These are phyloP conservation scores for Rhododendron simsii DNA, from an alignment of 148 eudicot genomes.

Conservation along the genomic window DNA sequence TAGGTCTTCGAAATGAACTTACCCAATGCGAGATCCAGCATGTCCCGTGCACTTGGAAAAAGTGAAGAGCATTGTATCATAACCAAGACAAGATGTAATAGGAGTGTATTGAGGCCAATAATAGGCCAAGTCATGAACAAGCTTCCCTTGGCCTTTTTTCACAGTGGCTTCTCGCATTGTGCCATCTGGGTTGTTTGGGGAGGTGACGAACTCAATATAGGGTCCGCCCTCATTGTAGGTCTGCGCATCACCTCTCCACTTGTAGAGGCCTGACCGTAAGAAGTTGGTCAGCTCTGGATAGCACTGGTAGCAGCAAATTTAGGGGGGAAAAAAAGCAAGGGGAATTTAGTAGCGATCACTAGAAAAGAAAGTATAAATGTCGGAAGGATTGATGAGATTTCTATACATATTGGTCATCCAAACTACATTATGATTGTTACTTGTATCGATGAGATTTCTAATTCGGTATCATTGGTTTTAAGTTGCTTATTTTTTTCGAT, in stretches of 20 bases:
- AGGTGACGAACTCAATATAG: slow-evolving; percentile 63
- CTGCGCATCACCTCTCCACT: slow-evolving; percentile 61
- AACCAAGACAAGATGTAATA: slow-evolving; percentile 38
- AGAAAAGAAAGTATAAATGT: not conserved
- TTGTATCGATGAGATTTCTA: no score
- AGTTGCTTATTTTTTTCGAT: no score
- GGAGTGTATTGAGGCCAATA: slow-evolving; percentile 93
- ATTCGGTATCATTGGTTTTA: no score
- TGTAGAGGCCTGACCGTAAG: slow-evolving; percentile 33
- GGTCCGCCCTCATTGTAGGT: slow-evolving; percentile 34
- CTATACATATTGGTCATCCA: not conserved
- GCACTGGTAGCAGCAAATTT: slow-evolving; percentile 22
- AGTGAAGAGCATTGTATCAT: slow-evolving; percentile 73
- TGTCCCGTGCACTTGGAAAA: slow-evolving; percentile 81
- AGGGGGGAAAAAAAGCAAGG: no score
- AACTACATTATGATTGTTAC: no score
- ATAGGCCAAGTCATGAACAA: slow-evolving; percentile 75
- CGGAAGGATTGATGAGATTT: not conserved
- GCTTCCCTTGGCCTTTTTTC: slow-evolving; percentile 38
- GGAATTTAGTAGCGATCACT: not conserved
- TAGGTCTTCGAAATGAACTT: not conserved
- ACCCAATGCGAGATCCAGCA: slow-evolving; percentile 91
- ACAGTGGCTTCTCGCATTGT: slow-evolving; percentile 32
- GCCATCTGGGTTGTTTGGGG: slow-evolving; percentile 83
- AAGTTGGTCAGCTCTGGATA: slow-evolving; percentile 46